Base-by-base conservation (phyloP, 2,329 filamentous ascomycete genomes). In the Pestalotiopsis sp. region DNA sequence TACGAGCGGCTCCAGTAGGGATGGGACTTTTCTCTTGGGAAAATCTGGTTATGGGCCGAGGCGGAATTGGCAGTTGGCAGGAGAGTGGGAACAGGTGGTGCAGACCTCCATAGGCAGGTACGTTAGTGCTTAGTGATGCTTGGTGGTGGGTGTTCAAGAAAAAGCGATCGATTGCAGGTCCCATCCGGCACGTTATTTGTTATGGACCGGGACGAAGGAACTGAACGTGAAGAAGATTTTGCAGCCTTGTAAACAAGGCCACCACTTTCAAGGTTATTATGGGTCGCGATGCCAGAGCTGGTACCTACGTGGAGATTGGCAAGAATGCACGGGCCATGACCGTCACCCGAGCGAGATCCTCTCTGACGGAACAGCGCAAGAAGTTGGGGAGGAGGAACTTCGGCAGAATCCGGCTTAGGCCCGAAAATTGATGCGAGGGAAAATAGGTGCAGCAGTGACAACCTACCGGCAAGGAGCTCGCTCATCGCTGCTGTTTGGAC, bases 391-490 rank as follows among this genome's bases (percentile, higher is more conserved):
- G 66, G 66, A 68, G 41, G 59, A 68, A 64, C 66, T 68, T 68
- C 56, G 65, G 66, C 58, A 52, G 58, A 64, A 68, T 63, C 59
- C 59, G 59, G 58, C 58, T 38, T 56, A 65, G 67, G 67, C 67
- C 67, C 67, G 63, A 68, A 68, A 68, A 68, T 68, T 68, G 67
- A 61, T 65, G 62, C 62, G 67, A 68, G 67, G 67, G 67, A 68
- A 68, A 68, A 65, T 57, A 66, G 45, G 41, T 58, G 41, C 61
- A 52, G 20, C 36, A 52, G 45, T 20, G 45, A 52, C 6, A 40
- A 27, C 6, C 20, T 31, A 65, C 31, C 6, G 38, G 36, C 45
- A 20, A 58, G 64, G 52, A 66, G 64, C 64, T 66, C 17, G 45
- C 17, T 45, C 41, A 45, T 14, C 41, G 49, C 17, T 57, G 45